Conservation (phyloP, 352 stramenopile genomes). For the Globisporangium heterothallicum region DNA sequence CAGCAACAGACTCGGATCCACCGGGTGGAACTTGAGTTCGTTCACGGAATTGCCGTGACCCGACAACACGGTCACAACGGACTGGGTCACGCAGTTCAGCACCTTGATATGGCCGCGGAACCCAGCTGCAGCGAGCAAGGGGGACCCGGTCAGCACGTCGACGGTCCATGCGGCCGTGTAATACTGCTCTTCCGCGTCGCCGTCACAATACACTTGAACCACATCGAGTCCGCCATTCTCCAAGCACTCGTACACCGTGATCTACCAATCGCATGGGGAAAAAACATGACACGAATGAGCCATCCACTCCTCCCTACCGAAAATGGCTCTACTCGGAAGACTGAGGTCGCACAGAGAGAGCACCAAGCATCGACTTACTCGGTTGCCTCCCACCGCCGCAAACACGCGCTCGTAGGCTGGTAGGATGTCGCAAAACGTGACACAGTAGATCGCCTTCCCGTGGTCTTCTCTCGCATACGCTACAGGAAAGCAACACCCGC, state of each 20-base stretch:
- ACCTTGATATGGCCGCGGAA: conserved; percentile 80
- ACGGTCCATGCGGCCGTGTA: conserved; percentile 77
- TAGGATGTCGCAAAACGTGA: conserved; percentile 66
- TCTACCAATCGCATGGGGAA: no score
- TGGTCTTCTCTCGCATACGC: conserved; percentile 72
- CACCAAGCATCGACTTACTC: conserved; percentile 26
- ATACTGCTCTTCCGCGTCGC: conserved; percentile 74
- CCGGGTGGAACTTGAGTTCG: conserved; percentile 88
- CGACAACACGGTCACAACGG: conserved; percentile 68
- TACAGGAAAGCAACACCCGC: conserved; percentile 9
- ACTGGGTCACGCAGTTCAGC: conserved; percentile 77
- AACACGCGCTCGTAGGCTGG: conserved; percentile 70
- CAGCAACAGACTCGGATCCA: conserved; percentile 86
- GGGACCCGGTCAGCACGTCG: conserved; percentile 59
- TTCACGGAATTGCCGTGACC: conserved; percentile 92
- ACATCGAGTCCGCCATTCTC: conserved; percentile 70
- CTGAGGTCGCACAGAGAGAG: neutral
- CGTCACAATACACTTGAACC: conserved; percentile 74
- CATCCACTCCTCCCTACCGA: no score
- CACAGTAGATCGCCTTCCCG: conserved; percentile 70
- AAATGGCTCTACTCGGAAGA: no score
- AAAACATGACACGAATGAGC: neutral
- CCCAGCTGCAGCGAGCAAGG: conserved; percentile 64
- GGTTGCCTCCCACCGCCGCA: conserved; percentile 61
- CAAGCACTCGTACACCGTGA: conserved; percentile 76